Base-by-base conservation (phyloP, 2,329 filamentous ascomycete species). In the Trichocomaceae sp. region DNA sequence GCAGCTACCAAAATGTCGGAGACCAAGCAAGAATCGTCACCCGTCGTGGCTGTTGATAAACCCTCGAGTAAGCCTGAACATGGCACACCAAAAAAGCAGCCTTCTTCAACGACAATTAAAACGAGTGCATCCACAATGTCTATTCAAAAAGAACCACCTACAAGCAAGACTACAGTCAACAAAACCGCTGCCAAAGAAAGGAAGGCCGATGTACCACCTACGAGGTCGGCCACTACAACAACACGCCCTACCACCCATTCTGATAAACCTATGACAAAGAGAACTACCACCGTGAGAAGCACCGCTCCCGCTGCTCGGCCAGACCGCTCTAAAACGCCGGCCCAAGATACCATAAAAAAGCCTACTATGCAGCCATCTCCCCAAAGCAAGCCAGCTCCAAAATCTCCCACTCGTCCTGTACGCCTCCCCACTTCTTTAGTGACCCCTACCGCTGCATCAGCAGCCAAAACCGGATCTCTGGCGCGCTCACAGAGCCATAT, bases 401-500 rank as follows among this genome's bases (percentile, higher is more conserved):
- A 64, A 55, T 75, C 75, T 22, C 72, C 74, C 9, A 71, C 70
- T 29, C 68, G 64, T 46, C 63, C 74, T 37, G 63, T 65, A 50
- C 75, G 73, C 47, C 64, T 74, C 48, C 69, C 74, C 29, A 61
- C 66, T 45, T 72, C 74, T 19, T 65, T 68, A 48, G 72, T 70
- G 8, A 67, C 75, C 4, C 64, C 72, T 20, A 75, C 72, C 15
- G 66, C 70, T 26, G 62, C 75, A 22, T 71, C 74, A 33, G 63
- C 69, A 5, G 67, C 71, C 9, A 75, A 69, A 60, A 58, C 58
- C 13, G 64, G 61, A 17, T 56, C 66, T 31, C 61, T 56, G 31
- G 50, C 49, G n/a, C 54, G 60, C 9, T 60, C 67, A 3, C 57
- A 64, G 12, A 65, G 64, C 50, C 66, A 66, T 47, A 61, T 64